Evolutionary conservation across 2,329 filamentous ascomycete species (phyloP), one percentile per base, ranked within the genome.

Genomic region (Calonectria pauciramosa): DNA sequence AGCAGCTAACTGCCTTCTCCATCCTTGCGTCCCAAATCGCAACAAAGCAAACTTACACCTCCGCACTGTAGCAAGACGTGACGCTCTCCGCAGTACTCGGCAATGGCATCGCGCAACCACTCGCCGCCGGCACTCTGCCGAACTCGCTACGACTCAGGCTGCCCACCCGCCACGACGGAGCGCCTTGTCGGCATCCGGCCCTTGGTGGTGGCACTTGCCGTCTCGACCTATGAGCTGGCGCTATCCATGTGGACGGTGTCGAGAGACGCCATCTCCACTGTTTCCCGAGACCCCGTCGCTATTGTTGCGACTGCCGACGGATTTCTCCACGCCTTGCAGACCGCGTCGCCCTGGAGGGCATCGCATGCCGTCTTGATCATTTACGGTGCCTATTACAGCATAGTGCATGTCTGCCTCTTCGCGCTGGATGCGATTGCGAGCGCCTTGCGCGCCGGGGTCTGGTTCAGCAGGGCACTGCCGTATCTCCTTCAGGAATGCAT

Each of bases 271-370:
- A 36, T 60, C 56, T 60, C 56, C 56, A 60, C 56, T 60, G 56
- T 60, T 60, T 60, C 56, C 56, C 56, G 32, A 60, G 56, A 60
- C 56, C 56, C 56, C 56, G 56, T 60, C n/a, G 34, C 56, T n/a
- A 60, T 60, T 23, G 36, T 38, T n/a, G 34, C 56, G 56, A 60
- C 56, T 38, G 36, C 36, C 56, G 56, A 60, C 34, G 56, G 56
- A 16, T 38, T 36, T 60, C 30, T 60, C 56, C 56, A 60, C 36
- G 32, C 56, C 56, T 36, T 60, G 32, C 38, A 13, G 32, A 28
- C 32, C 7, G 56, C 56, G 13, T 38, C 56, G n/a, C 56, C 56
- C 4, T 60, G 56, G 56, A 38, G 36, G 56, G 56, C 38, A 20
- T 60, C 34, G 34, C 56, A 60, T 14, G 56, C 56, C 56, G 56